phyloP scores from a whole-genome alignment of 805 yeast genomes.

The Clavispora asparagi region DNA sequence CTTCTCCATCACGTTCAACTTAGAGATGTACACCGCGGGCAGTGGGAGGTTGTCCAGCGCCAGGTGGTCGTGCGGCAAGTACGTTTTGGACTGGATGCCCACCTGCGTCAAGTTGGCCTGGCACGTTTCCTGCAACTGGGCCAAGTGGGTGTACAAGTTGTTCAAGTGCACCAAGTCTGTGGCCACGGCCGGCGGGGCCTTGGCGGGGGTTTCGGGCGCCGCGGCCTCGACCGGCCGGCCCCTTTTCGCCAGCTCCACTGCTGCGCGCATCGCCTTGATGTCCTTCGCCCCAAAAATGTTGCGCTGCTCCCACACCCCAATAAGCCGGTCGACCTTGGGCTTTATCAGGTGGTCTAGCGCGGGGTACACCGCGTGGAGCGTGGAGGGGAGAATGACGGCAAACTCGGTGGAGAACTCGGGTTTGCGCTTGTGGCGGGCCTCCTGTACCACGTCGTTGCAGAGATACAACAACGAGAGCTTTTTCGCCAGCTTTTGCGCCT shows the following conservation, averaged over 20 bases:
- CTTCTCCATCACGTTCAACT: constrained; percentile 35
- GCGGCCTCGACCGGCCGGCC: constrained; percentile 5
- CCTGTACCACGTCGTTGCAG: constrained; percentile 79
- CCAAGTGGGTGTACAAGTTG: constrained; percentile 23
- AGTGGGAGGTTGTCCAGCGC: constrained; percentile 35
- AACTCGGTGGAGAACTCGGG: constrained; percentile 57
- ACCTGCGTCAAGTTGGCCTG: constrained; percentile 33
- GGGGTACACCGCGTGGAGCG: constrained; percentile 28
- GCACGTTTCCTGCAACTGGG: constrained; percentile 14
- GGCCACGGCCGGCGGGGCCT: constrained; percentile 10
- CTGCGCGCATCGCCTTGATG: constrained; percentile 23
- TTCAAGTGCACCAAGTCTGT: constrained; percentile 32
- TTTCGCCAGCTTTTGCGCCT: constrained; percentile 18
- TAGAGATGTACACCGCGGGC: constrained; percentile 28
- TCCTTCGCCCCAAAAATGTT: constrained; percentile 33
- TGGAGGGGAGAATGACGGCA: constrained; percentile 41
- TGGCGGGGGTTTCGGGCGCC: neutral
- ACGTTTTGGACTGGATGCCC: constrained; percentile 31
- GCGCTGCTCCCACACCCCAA: constrained; percentile 57
- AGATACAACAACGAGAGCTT: constrained; percentile 60
- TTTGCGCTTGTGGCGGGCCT: constrained; percentile 59
- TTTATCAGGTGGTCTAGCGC: constrained; percentile 31
- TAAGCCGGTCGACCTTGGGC: constrained; percentile 45
- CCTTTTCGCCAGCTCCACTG: constrained; percentile 16
- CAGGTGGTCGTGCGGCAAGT: constrained; percentile 31